Base-by-base conservation (phyloP, 2,329 filamentous ascomycete genomes). In the Chrysoporthe cubensis region DNA sequence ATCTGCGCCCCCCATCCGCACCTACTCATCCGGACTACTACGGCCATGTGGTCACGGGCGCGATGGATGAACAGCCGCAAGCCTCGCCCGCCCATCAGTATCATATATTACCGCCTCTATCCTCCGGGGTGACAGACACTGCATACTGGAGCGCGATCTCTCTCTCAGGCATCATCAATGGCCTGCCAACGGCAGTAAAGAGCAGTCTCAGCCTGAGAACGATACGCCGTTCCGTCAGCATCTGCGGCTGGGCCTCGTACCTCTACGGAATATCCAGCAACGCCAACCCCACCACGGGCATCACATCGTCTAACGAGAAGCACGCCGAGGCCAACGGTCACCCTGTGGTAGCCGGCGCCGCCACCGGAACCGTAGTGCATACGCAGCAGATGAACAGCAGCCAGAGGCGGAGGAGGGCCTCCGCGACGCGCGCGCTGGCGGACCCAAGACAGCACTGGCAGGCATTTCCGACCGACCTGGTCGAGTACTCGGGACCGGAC, bases 171-270 rank as follows among this genome's bases (percentile, higher is more conserved):
- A 62, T 69, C 44, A 52, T 62, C 32, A 58, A 69, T 18, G 66
- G 60, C 18, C 44, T 70, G 11, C 66, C 69, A 26, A 64, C 64
- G 42, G 69, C 66, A 7, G 61, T 70, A 21, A 68, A 66, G 50
- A 62, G 42, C 57, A 59, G 69, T 14, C 64, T 70, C 26, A 60
- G 52, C 11, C 64, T 70, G 54, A 54, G 62, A 44, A 66, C 61
- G 14, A 66, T 70, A 5, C 61, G 64, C 2, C 63, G 66, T 18
- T 69, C 66, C 8, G 69, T 66, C 42, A 69, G 66, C 56, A 69
- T 66, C 37, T 56, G 66, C 48, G 62, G 69, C 57, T 66, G 69
- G 68, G 65, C 46, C 6, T 65, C 65, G 34, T 67, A 67, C 11
- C 62, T 67, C 40, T 65, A 63, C 34, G 65, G 65, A 62, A 59